Evolutionary conservation across 1,284 basidiomycete species (phyloP).

Genomic region (Cryptococcus sp.): DNA sequence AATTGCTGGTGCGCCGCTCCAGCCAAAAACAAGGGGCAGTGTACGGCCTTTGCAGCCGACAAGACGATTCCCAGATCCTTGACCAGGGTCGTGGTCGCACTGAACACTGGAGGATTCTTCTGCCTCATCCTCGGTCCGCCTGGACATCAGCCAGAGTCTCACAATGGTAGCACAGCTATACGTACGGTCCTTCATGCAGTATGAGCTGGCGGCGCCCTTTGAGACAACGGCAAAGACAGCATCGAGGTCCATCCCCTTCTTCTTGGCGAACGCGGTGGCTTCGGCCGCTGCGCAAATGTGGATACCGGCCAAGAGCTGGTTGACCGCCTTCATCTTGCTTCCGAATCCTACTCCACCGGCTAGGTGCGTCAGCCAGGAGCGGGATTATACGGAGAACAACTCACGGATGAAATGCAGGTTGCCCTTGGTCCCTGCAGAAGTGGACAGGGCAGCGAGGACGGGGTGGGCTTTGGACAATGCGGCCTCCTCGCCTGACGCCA

Average conservation of each 20-base stretch:
- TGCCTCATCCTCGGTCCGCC: constrained; percentile 31
- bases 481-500: constrained; percentile 29
- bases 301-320: constrained; percentile 39
- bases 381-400: neutral
- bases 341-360: constrained; percentile 30
- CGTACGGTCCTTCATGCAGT: constrained; percentile 39
- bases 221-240: constrained; percentile 38
- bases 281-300: constrained; percentile 44
- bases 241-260: constrained; percentile 38
- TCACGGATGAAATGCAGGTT: constrained; percentile 39
- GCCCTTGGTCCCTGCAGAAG: constrained; percentile 7
- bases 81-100: constrained; percentile 26
- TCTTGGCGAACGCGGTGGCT: constrained; percentile 40
- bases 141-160: too few relatives aligned
- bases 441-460: constrained; percentile 29
- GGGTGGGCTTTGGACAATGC: constrained; percentile 20
- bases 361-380: constrained; percentile 2
- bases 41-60: constrained; percentile 25
- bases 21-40: constrained; percentile 33
- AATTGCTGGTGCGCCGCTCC: constrained; percentile 33
- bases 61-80: constrained; percentile 34
- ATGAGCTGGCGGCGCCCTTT: constrained; percentile 34
- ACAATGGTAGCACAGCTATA: neutral
- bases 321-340: constrained; percentile 34
- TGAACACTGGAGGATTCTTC: constrained; percentile 17